phyloP scores from a whole-genome alignment of 192 early-diverging fungal genomes.

The Gryganskiella cystojenkinii region DNA sequence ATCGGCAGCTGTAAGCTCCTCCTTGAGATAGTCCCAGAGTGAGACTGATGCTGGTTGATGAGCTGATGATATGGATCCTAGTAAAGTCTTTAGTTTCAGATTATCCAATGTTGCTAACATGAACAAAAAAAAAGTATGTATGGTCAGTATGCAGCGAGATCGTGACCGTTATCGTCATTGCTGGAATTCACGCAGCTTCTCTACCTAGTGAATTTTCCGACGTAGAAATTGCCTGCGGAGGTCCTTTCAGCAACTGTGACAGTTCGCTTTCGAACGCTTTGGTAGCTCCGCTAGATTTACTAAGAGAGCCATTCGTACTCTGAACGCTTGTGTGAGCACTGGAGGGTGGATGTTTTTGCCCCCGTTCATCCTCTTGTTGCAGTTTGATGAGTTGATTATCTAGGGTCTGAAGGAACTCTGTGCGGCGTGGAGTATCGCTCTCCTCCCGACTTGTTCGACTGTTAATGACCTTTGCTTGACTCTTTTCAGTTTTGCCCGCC shows the following conservation, averaged over 20 bases:
- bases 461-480: too few relatives aligned
- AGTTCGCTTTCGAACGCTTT: slow-evolving; percentile 25
- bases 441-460: too few relatives aligned
- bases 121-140: background rate
- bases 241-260: slow-evolving; percentile 3
- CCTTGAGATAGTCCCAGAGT: slow-evolving; percentile 69
- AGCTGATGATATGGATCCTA: slow-evolving; percentile 35
- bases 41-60: slow-evolving; percentile 27
- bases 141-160: too few relatives aligned
- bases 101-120: background rate
- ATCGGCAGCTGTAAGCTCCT: slow-evolving; percentile 71
- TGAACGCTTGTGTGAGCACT: slow-evolving; percentile 4
- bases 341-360: background rate
- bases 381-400: slow-evolving; percentile 39
- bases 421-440: background rate
- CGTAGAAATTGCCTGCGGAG: background rate
- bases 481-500: too few relatives aligned
- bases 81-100: slow-evolving; percentile 24
- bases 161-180: too few relatives aligned
- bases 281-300: slow-evolving; percentile 3
- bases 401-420: slow-evolving; percentile 33
- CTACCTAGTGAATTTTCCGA: slow-evolving; percentile 21
- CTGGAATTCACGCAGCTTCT: too few relatives aligned
- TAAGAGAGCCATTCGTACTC: background rate
- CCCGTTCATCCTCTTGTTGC: slow-evolving; percentile 15